These are phyloP conservation scores for Colletotrichum paranaense DNA, from an alignment of 2,329 filamentous ascomycete species.

Conservation along the genomic window DNA sequence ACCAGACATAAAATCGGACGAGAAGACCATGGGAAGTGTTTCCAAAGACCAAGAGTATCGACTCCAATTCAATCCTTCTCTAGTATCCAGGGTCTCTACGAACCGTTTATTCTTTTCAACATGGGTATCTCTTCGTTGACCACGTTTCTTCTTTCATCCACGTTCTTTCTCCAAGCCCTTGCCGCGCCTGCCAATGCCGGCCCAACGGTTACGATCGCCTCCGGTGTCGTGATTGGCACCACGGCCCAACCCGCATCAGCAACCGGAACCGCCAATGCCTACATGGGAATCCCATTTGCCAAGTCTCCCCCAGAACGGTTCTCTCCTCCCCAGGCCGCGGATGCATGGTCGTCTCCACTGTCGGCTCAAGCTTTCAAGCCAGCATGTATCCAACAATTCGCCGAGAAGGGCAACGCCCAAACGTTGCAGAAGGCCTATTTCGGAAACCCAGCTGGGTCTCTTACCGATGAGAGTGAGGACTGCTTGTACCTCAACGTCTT, in stretches of 20 bases:
- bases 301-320: slow-evolving; percentile 31
- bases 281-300: slow-evolving; percentile 25
- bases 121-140: slow-evolving; percentile 6
- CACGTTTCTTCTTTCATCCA: slow-evolving; percentile 6
- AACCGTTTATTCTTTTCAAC: background rate
- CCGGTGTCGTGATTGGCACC: slow-evolving; percentile 20
- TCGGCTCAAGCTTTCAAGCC: slow-evolving; percentile 17
- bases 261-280: slow-evolving; percentile 21
- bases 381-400: slow-evolving; percentile 30
- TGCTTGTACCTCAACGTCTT: slow-evolving; percentile 49
- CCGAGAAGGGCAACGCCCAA: slow-evolving; percentile 1
- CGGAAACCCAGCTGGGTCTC: slow-evolving; percentile 22
- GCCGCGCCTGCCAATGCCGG: slow-evolving; percentile 6
- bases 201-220: slow-evolving; percentile 18
- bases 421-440: slow-evolving; percentile 16
- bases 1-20: background rate
- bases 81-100: background rate
- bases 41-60: background rate
- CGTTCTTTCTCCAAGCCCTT: slow-evolving; percentile 4
- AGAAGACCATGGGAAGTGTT: rapidly evolving
- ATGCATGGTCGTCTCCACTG: slow-evolving; percentile 5
- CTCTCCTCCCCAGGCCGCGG: slow-evolving; percentile 20
- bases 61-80: background rate
- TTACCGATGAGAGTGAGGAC: slow-evolving; percentile 44
- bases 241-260: slow-evolving; percentile 5